A percentile compares a stretch with the other conserved stretches of the same genome.
These are phyloP conservation scores for Sophora flavescens DNA, from an alignment of 306 rosid species.

Conservation along the genomic window DNA sequence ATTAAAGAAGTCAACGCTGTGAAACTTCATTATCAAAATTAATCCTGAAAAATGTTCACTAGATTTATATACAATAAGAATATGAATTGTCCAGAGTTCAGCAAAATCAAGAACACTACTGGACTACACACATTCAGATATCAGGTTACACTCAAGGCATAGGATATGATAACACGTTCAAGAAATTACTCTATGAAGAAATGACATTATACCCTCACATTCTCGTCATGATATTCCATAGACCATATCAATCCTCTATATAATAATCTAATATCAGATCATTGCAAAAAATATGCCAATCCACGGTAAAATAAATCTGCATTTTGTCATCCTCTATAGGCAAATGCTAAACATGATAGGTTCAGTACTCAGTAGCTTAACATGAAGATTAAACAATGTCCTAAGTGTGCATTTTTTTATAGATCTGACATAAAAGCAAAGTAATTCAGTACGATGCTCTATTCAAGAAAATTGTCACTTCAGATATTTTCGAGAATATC, in stretches of 20 bases:
- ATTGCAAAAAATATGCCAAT: background rate
- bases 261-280: background rate
- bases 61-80: background rate
- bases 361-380: background rate
- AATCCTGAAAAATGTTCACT: conserved; percentile 29
- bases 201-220: background rate
- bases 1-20: conserved; percentile 42
- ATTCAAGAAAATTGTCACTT: background rate
- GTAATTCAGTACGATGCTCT: background rate
- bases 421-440: background rate
- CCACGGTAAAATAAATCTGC: background rate
- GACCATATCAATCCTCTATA: background rate
- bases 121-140: background rate
- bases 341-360: background rate
- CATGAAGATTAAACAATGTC: background rate
- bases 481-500: background rate
- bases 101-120: background rate
- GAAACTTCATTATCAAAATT: conserved; percentile 5
- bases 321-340: background rate
- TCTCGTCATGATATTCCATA: background rate
- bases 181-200: background rate
- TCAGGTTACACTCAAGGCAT: background rate
- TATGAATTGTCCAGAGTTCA: conserved; percentile 17
- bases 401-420: background rate
- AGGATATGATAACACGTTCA: background rate